Conservation (phyloP, 805 yeast species). For the Myxozyma mucilagina region DNA sequence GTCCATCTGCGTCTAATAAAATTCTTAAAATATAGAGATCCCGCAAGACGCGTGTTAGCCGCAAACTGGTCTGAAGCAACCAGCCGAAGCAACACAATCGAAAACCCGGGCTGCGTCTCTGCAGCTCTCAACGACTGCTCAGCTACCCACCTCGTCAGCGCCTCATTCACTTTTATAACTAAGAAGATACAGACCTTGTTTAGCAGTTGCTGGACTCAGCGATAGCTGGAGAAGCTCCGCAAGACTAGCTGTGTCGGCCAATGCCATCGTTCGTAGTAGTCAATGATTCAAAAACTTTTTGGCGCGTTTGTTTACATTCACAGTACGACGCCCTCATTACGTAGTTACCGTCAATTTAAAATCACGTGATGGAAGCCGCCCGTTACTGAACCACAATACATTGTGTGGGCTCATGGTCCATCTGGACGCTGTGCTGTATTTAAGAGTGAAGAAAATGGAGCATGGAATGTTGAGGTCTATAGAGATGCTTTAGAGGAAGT, state of each 20-base stretch:
- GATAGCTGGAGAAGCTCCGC: slow-evolving; percentile 27
- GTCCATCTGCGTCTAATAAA: slow-evolving; percentile 78
- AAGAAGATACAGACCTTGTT: slow-evolving; percentile 19
- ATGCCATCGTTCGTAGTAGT: slow-evolving; percentile 4
- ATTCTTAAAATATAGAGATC: slow-evolving; percentile 87
- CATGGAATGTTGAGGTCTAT: too few species aligned
- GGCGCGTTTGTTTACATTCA: too few species aligned
- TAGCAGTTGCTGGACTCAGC: slow-evolving; percentile 29
- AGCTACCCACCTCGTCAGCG: slow-evolving; percentile 31
- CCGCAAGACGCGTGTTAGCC: slow-evolving; percentile 71
- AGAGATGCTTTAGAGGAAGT: too few species aligned
- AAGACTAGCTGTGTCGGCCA: slow-evolving; percentile 13
- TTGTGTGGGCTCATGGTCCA: too few species aligned
- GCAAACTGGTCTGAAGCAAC: slow-evolving; percentile 63
- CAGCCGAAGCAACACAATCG: slow-evolving; percentile 71
- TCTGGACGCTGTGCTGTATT: too few species aligned
- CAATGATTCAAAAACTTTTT: not conserved
- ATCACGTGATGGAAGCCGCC: too few species aligned
- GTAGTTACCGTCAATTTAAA: too few species aligned
- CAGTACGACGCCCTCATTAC: too few species aligned
- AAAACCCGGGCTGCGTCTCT: slow-evolving; percentile 72
- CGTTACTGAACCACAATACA: too few species aligned
- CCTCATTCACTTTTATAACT: not conserved
- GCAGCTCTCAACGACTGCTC: slow-evolving; percentile 63
- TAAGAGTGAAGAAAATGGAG: too few species aligned